A percentile compares a stretch with the other conserved stretches of the same genome.
Conservation (phyloP, 164 flowering plant species). For the Taxillus chinensis region DNA sequence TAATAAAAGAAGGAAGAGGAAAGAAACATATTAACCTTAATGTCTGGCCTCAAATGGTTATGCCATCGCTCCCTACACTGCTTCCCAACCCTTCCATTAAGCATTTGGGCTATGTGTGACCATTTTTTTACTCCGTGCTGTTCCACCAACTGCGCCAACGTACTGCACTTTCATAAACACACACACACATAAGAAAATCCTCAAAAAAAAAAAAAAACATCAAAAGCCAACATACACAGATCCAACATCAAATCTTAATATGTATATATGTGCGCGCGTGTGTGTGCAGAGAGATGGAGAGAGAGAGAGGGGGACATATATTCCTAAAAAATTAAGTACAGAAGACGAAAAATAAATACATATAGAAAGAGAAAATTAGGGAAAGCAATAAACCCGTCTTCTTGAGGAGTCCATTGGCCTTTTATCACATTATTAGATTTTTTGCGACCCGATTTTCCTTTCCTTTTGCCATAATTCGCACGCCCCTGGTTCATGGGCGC, state of each 20-base stretch:
- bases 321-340: too few species aligned
- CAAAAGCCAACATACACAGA: too few species aligned
- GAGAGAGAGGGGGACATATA: too few species aligned
- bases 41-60: slow-evolving; percentile 40
- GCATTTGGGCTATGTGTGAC: slow-evolving; percentile 29
- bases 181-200: background rate
- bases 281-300: too few species aligned
- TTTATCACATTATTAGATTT: slow-evolving; percentile 11
- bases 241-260: too few species aligned
- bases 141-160: slow-evolving; percentile 22
- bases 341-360: too few species aligned
- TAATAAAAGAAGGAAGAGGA: background rate
- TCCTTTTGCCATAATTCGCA: background rate
- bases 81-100: slow-evolving; percentile 39
- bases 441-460: background rate
- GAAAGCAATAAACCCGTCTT: slow-evolving; percentile 19
- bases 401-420: slow-evolving; percentile 32
- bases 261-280: too few species aligned
- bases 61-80: slow-evolving; percentile 61
- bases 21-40: slow-evolving; percentile 22
- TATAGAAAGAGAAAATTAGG: too few species aligned
- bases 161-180: slow-evolving; percentile 13
- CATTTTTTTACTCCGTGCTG: slow-evolving; percentile 32
- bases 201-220: too few species aligned
- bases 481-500: slow-evolving; percentile 2